Evolutionary conservation across 805 yeast genomes (phyloP).

Genomic region (Suhomyces sp.): DNA sequence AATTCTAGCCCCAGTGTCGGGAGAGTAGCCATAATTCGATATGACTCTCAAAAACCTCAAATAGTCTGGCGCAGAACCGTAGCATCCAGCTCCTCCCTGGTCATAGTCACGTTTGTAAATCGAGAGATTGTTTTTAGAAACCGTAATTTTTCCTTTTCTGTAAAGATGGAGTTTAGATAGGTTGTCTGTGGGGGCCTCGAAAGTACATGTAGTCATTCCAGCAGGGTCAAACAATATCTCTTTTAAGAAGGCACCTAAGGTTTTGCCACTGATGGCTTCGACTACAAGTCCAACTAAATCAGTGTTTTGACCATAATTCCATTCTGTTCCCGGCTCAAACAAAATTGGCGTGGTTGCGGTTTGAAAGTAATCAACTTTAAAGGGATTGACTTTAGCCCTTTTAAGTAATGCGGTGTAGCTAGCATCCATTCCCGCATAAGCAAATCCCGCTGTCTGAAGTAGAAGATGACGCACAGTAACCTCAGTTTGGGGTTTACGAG

Average conservation of each 20-base stretch:
- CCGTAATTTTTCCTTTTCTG: not conserved
- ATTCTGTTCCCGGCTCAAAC: conserved; percentile 38
- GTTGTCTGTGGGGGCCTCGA: conserved; percentile 2
- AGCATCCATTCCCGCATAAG: conserved; percentile 15
- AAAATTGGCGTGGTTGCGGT: conserved; percentile 15
- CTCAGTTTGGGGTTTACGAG: conserved; percentile 20
- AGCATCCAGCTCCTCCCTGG: conserved; percentile 46
- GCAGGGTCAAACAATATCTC: conserved; percentile 31
- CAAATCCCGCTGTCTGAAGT: conserved; percentile 28
- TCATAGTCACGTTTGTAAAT: conserved; percentile 23
- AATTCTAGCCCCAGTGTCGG: conserved; percentile 28
- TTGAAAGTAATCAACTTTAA: conserved; percentile 9
- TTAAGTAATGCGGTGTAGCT: conserved; percentile 11
- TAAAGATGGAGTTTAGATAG: not conserved
- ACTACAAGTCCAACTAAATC: conserved; percentile 41
- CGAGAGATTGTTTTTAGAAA: not conserved
- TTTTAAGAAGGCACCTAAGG: conserved; percentile 30
- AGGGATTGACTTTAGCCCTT: conserved; percentile 10
- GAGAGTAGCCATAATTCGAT: conserved; percentile 41
- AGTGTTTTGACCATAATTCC: conserved; percentile 35
- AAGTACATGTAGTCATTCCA: conserved; percentile 27
- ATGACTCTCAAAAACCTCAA: conserved; percentile 37
- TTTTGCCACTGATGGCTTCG: conserved; percentile 30
- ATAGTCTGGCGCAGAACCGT: conserved; percentile 36
- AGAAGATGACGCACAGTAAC: conserved; percentile 31